A percentile compares a stretch with the other conserved stretches of the same genome.
phyloP scores from a whole-genome alignment of 768 basidiomycete species.

The Mycena amicta region DNA sequence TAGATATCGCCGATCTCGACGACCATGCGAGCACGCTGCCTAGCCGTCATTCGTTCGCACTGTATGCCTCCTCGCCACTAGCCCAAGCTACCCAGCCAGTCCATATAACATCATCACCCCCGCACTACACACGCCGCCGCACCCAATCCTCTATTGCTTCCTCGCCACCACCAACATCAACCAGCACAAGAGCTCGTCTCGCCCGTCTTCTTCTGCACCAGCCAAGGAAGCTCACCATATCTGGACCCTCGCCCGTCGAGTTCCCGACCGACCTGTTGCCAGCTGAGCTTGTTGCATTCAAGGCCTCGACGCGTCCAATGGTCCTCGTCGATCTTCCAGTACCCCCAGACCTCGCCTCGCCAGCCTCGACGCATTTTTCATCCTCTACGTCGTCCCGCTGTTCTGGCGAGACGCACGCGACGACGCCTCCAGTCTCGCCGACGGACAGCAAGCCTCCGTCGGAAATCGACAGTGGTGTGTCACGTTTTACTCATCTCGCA shows the following conservation, averaged over 20 bases:
- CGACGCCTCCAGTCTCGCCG: slow-evolving; percentile 10
- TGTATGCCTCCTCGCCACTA: slow-evolving; percentile 9
- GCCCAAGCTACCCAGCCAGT: too few relatives aligned
- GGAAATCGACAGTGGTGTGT: too few relatives aligned
- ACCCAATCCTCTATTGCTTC: slow-evolving; percentile 1
- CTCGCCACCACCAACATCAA: neutral
- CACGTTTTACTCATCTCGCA: neutral
- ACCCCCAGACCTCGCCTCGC: neutral
- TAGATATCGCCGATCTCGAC: neutral
- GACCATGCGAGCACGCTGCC: neutral
- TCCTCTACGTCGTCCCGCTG: neutral
- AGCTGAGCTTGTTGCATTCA: neutral
- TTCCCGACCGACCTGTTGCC: slow-evolving; percentile 5
- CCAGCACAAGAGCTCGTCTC: slow-evolving; percentile 8
- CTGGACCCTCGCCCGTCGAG: slow-evolving; percentile 8
- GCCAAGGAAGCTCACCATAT: slow-evolving; percentile 15
- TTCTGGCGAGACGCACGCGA: slow-evolving; percentile 5
- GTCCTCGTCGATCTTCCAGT: neutral
- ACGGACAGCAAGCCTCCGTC: neutral
- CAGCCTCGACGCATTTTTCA: neutral
- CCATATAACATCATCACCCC: too few relatives aligned
- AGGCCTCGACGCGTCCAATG: slow-evolving; percentile 5
- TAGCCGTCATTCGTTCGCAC: slow-evolving; percentile 12
- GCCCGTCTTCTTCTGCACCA: slow-evolving; percentile 11
- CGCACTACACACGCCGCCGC: slow-evolving; percentile 16